A percentile compares a stretch with the other conserved stretches of the same genome.
Conservation (phyloP, 352 stramenopile species). For the Thalassiosira hispida region DNA sequence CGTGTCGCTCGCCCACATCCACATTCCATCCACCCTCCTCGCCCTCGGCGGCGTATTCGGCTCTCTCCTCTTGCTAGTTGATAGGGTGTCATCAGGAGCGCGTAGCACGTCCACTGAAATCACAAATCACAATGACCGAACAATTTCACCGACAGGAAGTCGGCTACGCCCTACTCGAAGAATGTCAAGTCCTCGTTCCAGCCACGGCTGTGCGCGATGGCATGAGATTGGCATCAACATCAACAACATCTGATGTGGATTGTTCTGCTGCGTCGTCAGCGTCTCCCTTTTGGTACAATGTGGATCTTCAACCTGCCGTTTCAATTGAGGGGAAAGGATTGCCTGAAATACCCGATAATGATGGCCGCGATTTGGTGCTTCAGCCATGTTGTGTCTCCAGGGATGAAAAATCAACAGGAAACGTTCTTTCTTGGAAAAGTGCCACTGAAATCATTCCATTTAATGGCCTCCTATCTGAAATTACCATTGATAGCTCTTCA, state of each 20-base stretch:
- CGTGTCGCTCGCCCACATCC: too few species aligned
- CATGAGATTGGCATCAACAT: neutral
- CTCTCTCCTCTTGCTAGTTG: too few species aligned
- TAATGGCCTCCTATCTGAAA: conserved; percentile 8
- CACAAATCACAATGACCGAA: neutral
- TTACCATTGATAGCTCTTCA: neutral
- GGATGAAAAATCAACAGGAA: conserved; percentile 1
- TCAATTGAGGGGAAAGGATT: conserved; percentile 1
- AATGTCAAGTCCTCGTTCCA: conserved; percentile 6
- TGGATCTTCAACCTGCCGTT: neutral
- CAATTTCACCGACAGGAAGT: conserved; percentile 2
- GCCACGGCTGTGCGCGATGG: neutral
- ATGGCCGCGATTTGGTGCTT: neutral
- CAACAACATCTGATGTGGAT: neutral
- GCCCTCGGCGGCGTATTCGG: too few species aligned
- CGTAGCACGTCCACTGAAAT: too few species aligned
- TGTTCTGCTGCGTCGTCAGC: neutral
- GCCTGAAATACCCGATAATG: neutral
- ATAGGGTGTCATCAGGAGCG: too few species aligned
- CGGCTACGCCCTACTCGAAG: conserved; percentile 6
- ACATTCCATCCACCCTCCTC: too few species aligned
- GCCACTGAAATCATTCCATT: conserved; percentile 6
- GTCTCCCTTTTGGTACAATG: neutral
- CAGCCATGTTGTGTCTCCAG: neutral
- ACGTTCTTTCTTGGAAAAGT: conserved; percentile 2